Base-by-base conservation (phyloP, 1,139 yeast genomes). In the Entelexis paramagnoliae region DNA sequence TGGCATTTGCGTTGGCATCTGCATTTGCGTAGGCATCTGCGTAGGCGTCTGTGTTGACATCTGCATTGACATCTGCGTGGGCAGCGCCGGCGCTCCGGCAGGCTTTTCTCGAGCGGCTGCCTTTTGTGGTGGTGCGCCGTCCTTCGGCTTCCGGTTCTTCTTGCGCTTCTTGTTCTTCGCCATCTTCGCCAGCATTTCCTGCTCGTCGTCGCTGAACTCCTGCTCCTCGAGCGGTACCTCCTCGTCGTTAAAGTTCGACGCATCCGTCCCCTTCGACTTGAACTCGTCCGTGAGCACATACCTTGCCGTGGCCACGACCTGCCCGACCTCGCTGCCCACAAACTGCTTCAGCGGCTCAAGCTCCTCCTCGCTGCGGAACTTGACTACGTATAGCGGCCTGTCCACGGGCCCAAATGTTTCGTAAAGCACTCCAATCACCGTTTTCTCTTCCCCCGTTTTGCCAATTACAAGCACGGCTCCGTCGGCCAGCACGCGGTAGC, bases 141-240 rank as follows among this genome's bases (percentile, higher is more conserved):
- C 41, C 16, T 14, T 41, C 29, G 42, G 46, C 46, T 38, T 30
- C 24, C 42, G 46, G 10, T 42, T 43, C 46, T 47, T 41, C 48
- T 50, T 50, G n/a, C 55, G 51, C 44, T 56, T 56, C 41, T 71
- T 77, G 63, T 78, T 81, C 68, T 78, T 80, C 50, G 73, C 70
- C 19, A 75, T 73, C 61, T 80, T 85, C 62, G 78, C 79, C 48
- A 64, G 63, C 55, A 67, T 68, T 55, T 89, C 97, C 60, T 76
- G 76, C 64, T 89, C 96, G 67, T 91, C 97, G 63, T 91, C 97
- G 0, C 96, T 86, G 60, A 82, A 91, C 62, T 91, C 97, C 64
- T 87, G 96, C 64, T 91, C 97, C 39, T 84, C 94, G 60, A 80
- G 86, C 0, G 96, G 89, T 24, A 89, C 68, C 62, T 91, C 99